Conservation (phyloP, 2,329 filamentous ascomycete species). For the Phaeophleospora eucalypticola region DNA sequence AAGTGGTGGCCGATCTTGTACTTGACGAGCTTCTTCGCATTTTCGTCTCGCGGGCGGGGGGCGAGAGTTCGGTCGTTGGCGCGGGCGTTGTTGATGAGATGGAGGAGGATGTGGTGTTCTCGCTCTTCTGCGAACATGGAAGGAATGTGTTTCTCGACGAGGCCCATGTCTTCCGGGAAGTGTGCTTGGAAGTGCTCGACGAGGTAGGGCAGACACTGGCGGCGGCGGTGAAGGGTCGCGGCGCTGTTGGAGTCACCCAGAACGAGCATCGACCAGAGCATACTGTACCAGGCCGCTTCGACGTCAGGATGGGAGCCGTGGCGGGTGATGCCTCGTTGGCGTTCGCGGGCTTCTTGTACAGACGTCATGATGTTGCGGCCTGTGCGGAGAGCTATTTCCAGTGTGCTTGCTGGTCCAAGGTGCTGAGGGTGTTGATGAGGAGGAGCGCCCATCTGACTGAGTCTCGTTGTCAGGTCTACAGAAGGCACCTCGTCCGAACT, state of each 20-base stretch:
- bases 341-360: constrained; percentile 49
- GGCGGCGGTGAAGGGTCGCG: constrained; percentile 35
- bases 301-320: constrained; percentile 45
- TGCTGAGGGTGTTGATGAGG: constrained; percentile 45
- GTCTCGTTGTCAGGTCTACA: constrained; percentile 56
- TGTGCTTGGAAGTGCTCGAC: constrained; percentile 61
- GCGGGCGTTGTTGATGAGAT: constrained; percentile 54
- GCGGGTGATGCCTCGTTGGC: constrained; percentile 16
- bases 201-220: constrained; percentile 61
- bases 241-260: constrained; percentile 32
- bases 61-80: constrained; percentile 54
- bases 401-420: constrained; percentile 60
- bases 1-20: constrained; percentile 81
- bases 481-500: constrained; percentile 63
- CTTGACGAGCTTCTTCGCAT: constrained; percentile 37
- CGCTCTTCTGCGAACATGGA: constrained; percentile 54
- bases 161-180: constrained; percentile 66
- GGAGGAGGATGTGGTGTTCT: constrained; percentile 52
- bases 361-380: constrained; percentile 78
- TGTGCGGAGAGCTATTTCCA: constrained; percentile 69
- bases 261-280: constrained; percentile 63
- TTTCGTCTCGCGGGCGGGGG: constrained; percentile 11
- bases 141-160: constrained; percentile 64
- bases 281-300: constrained; percentile 64
- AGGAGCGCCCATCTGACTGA: constrained; percentile 43